Evolutionary conservation across 805 yeast genomes (phyloP).

Genomic region (Crinitomyces ghanaensis): DNA sequence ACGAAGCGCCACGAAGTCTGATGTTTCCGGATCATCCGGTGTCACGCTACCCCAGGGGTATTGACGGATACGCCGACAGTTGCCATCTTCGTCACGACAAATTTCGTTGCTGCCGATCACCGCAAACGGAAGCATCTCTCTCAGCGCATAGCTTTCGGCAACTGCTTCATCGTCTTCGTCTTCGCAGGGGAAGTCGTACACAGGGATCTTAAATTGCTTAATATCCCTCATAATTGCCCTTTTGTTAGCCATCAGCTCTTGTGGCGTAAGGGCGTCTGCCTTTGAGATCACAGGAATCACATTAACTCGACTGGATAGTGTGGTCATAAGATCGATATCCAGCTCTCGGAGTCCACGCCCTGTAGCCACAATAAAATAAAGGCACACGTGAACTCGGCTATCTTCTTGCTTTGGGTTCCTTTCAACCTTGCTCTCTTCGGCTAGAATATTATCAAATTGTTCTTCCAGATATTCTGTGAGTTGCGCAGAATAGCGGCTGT

Average conservation of each 20-base stretch:
- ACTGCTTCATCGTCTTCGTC: slow-evolving; percentile 36
- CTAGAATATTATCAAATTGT: slow-evolving; percentile 58
- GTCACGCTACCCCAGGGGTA: slow-evolving; percentile 54
- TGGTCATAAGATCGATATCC: slow-evolving; percentile 62
- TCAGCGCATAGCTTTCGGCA: slow-evolving; percentile 27
- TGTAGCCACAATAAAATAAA: slow-evolving; percentile 60
- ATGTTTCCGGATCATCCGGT: slow-evolving; percentile 25
- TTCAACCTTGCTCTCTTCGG: slow-evolving; percentile 76
- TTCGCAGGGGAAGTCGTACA: slow-evolving; percentile 65
- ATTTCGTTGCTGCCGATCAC: slow-evolving; percentile 41
- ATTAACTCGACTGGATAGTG: slow-evolving; percentile 62
- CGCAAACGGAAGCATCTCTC: slow-evolving; percentile 48
- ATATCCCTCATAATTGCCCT: slow-evolving; percentile 45
- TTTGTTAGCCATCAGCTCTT: slow-evolving; percentile 48
- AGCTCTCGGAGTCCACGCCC: slow-evolving; percentile 43
- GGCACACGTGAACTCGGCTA: slow-evolving; percentile 68
- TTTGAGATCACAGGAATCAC: slow-evolving; percentile 68
- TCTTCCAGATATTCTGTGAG: slow-evolving; percentile 50
- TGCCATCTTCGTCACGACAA: slow-evolving; percentile 22
- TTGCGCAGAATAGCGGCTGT: slow-evolving; percentile 29
- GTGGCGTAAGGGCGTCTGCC: slow-evolving; percentile 64
- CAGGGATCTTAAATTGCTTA: slow-evolving; percentile 43
- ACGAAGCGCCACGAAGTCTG: slow-evolving; percentile 33
- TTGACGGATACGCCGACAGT: slow-evolving; percentile 28
- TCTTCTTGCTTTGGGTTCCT: slow-evolving; percentile 73